Evolutionary conservation across 345 rosid genomes (phyloP), one percentile per base, ranked within the genome.

Genomic region (Moringa oleifera): DNA sequence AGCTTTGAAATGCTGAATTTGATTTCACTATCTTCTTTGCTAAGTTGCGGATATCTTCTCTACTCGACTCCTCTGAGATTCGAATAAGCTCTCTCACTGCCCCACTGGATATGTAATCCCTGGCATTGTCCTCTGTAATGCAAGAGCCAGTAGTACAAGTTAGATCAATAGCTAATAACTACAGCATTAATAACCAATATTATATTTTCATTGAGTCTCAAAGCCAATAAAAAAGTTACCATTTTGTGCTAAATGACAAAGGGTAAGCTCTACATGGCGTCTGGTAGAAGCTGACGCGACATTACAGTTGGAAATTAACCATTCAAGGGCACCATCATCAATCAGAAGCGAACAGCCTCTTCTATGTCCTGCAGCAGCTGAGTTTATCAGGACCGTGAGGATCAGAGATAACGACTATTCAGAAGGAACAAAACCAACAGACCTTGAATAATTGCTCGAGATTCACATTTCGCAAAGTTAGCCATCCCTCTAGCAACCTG

Each of bases 401-500:
- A 23, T 45, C 28, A 53, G 52, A 63, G 53, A 57, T 45, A 25
- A 58, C 23, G 18, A 47, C 25, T 33, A 24, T 67, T 59, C 6
- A n/a, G n/a, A n/a, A n/a, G n/a, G 25, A 61, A 47, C 19, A 57
- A 58, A 21, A 57, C 11, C 20, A 41, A 54, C 70, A 53, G 37
- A 91, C 98, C 98, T 85, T 89, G 85, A 75, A 84, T 57, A 23
- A 80, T 71, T 53, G 76, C 91, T 25, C 98, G 88, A 61, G 95
- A 84, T 80, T 93, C 98, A 57, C 98, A 89, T 79, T 93, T 93
- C 45, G 96, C 97, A 61, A 87, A 93, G 77, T 93, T 93, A 36
- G 98, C 97, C 67, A 93, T 75, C 46, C 95, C 98, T 77, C 98
- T 83, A 23, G 98, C 98, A 61, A 93, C 91, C 75, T 93, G 98